Conservation (phyloP, 805 yeast genomes). For the Pichia insulana region DNA sequence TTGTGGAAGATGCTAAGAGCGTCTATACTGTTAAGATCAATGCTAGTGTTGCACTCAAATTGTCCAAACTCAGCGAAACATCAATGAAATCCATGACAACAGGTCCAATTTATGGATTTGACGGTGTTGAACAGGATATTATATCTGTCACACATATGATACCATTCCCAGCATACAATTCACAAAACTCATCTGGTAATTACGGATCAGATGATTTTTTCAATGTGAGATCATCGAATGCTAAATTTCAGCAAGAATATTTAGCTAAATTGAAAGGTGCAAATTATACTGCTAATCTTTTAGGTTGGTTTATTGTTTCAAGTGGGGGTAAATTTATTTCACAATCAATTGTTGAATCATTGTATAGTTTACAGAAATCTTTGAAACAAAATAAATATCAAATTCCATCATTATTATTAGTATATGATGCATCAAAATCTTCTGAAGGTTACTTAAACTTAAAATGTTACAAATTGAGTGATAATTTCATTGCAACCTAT, state of each 20-base stretch:
- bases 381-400: slow-evolving; percentile 20
- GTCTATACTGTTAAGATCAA: slow-evolving; percentile 33
- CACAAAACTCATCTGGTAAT: slow-evolving; percentile 11
- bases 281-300: slow-evolving; percentile 58
- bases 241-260: slow-evolving; percentile 60
- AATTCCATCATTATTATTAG: slow-evolving; percentile 40
- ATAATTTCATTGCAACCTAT: slow-evolving; percentile 44
- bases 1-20: neutral
- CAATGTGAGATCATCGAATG: slow-evolving; percentile 47
- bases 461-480: slow-evolving; percentile 61
- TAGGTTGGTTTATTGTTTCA: slow-evolving; percentile 77
- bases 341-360: slow-evolving; percentile 56
- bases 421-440: slow-evolving; percentile 64
- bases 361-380: slow-evolving; percentile 49
- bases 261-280: slow-evolving; percentile 51
- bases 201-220: slow-evolving; percentile 40
- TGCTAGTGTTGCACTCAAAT: slow-evolving; percentile 48
- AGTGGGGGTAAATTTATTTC: slow-evolving; percentile 62
- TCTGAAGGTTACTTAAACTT: slow-evolving; percentile 55
- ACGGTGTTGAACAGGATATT: slow-evolving; percentile 34
- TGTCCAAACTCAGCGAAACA: slow-evolving; percentile 61
- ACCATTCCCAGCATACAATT: slow-evolving; percentile 11
- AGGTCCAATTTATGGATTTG: slow-evolving; percentile 73
- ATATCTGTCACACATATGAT: slow-evolving; percentile 42
- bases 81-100: slow-evolving; percentile 51